phyloP scores from a whole-genome alignment of 2,329 filamentous ascomycete species.

The Atkinsonella hypoxylon region DNA sequence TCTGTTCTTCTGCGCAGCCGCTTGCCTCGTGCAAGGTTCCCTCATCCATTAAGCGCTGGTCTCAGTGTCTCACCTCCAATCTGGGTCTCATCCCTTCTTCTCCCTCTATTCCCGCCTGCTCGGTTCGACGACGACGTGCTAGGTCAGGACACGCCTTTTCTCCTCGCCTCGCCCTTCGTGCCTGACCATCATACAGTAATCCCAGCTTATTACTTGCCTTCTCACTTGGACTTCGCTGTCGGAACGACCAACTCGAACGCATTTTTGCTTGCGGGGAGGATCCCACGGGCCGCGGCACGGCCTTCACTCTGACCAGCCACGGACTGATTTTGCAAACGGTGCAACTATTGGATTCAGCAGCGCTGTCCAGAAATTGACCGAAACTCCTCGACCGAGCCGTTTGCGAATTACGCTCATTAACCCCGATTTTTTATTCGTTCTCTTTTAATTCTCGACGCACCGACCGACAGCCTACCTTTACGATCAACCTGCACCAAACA shows the following conservation, averaged over 20 bases:
- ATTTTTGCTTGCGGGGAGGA: constrained; percentile 5
- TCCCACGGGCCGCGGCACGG: constrained; percentile 5
- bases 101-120: constrained; percentile 11
- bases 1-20: not conserved
- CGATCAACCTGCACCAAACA: not conserved
- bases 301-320: constrained; percentile 9
- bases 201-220: not conserved
- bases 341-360: constrained; percentile 36
- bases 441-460: not conserved
- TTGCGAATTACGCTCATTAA: constrained; percentile 8
- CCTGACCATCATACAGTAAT: constrained; percentile 8
- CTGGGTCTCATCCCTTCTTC: constrained; percentile 14
- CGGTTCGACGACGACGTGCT: constrained; percentile 9
- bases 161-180: constrained; percentile 6
- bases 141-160: constrained; percentile 7
- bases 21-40: constrained; percentile 10
- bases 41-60: constrained; percentile 9
- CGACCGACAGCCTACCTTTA: not conserved
- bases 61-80: constrained; percentile 12
- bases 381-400: constrained; percentile 2
- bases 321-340: constrained; percentile 9
- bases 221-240: constrained; percentile 3
- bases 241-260: not conserved
- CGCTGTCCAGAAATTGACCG: constrained; percentile 29
- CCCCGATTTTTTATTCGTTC: not conserved